Percentiles rank a stretch among this genome's conserved stretches.
Conservation (phyloP, 1,139 yeast genomes). For the Debaryomycetaceae sp. region DNA sequence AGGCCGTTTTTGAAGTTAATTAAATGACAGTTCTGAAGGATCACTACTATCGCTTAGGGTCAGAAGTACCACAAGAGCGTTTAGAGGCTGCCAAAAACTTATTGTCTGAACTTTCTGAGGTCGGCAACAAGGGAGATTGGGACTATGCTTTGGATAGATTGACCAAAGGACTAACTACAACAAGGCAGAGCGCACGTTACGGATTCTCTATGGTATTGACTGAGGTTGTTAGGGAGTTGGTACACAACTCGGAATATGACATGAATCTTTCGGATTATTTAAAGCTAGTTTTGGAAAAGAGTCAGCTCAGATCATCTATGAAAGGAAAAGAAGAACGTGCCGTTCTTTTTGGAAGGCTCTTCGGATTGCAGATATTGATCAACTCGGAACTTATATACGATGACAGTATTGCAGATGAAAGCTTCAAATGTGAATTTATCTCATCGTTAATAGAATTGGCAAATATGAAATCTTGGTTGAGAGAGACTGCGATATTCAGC, state of each 20-base stretch:
- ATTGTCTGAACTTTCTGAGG: slow-evolving; percentile 53
- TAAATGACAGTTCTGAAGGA: slow-evolving; percentile 61
- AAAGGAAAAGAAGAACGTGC: slow-evolving; percentile 84
- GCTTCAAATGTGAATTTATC: slow-evolving; percentile 36
- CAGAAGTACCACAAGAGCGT: slow-evolving; percentile 73
- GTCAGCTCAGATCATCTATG: slow-evolving; percentile 48
- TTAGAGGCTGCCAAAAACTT: slow-evolving; percentile 68
- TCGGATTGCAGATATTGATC: slow-evolving; percentile 76
- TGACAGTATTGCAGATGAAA: slow-evolving; percentile 19
- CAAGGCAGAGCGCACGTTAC: slow-evolving; percentile 78
- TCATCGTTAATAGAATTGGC: slow-evolving; percentile 58
- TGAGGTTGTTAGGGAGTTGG: slow-evolving; percentile 60
- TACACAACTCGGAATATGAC: slow-evolving; percentile 24
- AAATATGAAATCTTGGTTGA: slow-evolving; percentile 71
- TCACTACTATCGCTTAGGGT: slow-evolving; percentile 73
- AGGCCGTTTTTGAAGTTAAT: slow-evolving; percentile 2
- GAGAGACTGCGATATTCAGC: slow-evolving; percentile 77
- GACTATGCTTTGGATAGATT: slow-evolving; percentile 76
- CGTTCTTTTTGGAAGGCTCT: slow-evolving; percentile 74
- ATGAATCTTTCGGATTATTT: slow-evolving; percentile 37
- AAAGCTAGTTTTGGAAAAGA: slow-evolving; percentile 38
- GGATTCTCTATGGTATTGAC: slow-evolving; percentile 90
- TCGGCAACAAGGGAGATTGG: slow-evolving; percentile 60
- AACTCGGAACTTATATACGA: slow-evolving; percentile 50
- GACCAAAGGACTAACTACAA: slow-evolving; percentile 75